Base-by-base conservation (phyloP, 192 early-diverging fungal species). In the Gaertneriomyces sp. region DNA sequence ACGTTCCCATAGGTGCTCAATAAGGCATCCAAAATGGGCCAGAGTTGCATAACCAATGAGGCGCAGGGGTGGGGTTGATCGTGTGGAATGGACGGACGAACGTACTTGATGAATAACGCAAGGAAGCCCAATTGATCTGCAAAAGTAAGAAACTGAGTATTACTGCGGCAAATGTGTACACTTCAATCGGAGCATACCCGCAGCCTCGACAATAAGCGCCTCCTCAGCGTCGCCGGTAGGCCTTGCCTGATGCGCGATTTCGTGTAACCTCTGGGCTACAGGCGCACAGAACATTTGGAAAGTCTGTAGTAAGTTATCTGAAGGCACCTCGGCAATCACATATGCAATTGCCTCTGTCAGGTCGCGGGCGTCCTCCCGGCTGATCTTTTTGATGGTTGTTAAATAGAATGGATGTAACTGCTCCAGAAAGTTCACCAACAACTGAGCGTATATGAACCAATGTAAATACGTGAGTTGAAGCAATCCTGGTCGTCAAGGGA, bases 291-390 rank as follows among this genome's bases (percentile, higher is more conserved):
- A 93, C 69, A 80, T 76, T 53, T 86, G 78, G 46, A 93, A 67
- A n/a, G 87, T 84, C 39, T 84, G 71, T 10, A 80, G 63, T 19
- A 88, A 59, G 49, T 85, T 76, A 16, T 74, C 61, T 2, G 79
- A 68, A 43, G 91, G 91, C 17, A 94, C 86, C 6, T 87, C 90
- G n/a, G 82, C 87, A 44, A 95, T 78, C 10, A 96, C 88, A 57
- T 94, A 89, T 0, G 96, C 88, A 43, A 99, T 85, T 1, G 91
- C 96, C 61, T 91, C 88, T 0, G 92, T 91, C 9, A 99, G 81
- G 49, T 95, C 92, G 7, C 81, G 60, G 14, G 84, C 71, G 64
- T 99, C 95, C 54, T 74, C 69, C 8, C 77, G 78, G 16, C 85
- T 84, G 8, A 96, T 70, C 42, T 79, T 84, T 42, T 86, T 85